Evolutionary conservation across 2,329 filamentous ascomycete genomes (phyloP).

Genomic region (Apiospora koreana): DNA sequence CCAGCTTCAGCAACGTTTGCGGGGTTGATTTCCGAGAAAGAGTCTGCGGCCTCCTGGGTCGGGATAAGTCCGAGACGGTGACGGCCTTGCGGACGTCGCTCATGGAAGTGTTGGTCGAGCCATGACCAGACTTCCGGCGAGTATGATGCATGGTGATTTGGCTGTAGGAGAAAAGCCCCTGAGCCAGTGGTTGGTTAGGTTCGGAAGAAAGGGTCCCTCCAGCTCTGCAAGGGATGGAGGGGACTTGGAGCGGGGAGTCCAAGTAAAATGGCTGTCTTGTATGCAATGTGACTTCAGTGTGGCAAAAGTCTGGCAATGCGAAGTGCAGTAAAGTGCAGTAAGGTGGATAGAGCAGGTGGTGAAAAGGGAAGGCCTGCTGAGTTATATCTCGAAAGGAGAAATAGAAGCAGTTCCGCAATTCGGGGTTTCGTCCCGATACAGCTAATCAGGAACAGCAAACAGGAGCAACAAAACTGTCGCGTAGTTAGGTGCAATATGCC

Average conservation of each 20-base stretch:
- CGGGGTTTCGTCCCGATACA: not conserved
- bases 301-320: not conserved
- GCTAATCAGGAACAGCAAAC: conserved; percentile 8
- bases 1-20: conserved; percentile 46
- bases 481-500: not conserved
- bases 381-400: conserved; percentile 1
- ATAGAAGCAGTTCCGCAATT: not conserved
- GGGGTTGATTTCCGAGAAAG: conserved; percentile 45
- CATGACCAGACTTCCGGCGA: conserved; percentile 58
- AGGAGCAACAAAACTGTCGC: not conserved
- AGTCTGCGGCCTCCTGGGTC: conserved; percentile 48
- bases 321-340: not conserved
- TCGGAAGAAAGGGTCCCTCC: conserved; percentile 2
- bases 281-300: conserved; percentile 3
- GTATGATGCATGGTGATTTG: conserved; percentile 53
- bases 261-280: not conserved
- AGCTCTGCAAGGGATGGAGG: conserved; percentile 6
- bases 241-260: conserved; percentile 5
- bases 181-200: not conserved
- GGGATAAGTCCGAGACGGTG: conserved; percentile 45
- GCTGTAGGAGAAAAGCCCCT: not conserved
- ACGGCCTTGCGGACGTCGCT: conserved; percentile 57
- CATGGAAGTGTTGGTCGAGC: conserved; percentile 51
- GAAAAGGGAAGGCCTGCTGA: not conserved
- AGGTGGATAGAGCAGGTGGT: not conserved